Conservation (phyloP, 1,139 yeast genomes). For the Suhomyces wounanorum region DNA sequence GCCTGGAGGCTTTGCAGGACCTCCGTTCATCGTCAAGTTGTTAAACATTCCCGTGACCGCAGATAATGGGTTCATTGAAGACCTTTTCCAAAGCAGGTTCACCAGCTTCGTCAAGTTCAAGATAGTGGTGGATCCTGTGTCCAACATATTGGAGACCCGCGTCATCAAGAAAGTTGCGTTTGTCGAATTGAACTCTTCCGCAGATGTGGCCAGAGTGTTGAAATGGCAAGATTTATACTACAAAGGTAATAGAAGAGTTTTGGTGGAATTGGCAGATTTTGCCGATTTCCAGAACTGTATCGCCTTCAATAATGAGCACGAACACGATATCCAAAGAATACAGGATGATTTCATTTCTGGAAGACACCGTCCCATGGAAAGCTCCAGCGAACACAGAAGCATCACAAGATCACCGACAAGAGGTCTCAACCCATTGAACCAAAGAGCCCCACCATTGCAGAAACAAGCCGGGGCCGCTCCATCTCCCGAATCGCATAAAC, state of each 20-base stretch:
- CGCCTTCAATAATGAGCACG: slow-evolving; percentile 41
- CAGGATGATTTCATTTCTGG: slow-evolving; percentile 34
- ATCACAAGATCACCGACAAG: slow-evolving; percentile 8
- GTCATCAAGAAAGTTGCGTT: slow-evolving; percentile 57
- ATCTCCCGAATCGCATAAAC: slow-evolving; percentile 21
- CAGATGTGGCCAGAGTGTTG: slow-evolving; percentile 48
- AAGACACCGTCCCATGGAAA: slow-evolving; percentile 20
- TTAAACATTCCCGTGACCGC: slow-evolving; percentile 50
- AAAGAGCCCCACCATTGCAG: slow-evolving; percentile 7
- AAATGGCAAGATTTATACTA: slow-evolving; percentile 50
- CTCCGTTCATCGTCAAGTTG: slow-evolving; percentile 61
- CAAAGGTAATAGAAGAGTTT: slow-evolving; percentile 41
- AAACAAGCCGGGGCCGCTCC: slow-evolving; percentile 4
- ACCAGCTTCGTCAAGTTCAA: slow-evolving; percentile 44
- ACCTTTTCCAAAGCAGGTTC: slow-evolving; percentile 45
- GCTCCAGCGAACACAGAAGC: not conserved
- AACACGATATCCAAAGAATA: slow-evolving; percentile 30
- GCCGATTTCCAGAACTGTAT: slow-evolving; percentile 50
- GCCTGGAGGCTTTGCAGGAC: slow-evolving; percentile 29
- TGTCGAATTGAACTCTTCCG: slow-evolving; percentile 52
- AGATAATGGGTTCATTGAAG: slow-evolving; percentile 41
- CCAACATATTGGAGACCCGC: slow-evolving; percentile 43
- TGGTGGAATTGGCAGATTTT: slow-evolving; percentile 50
- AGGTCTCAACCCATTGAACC: slow-evolving; percentile 2
- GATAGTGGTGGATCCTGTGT: slow-evolving; percentile 44